Percentiles rank a stretch among this genome's conserved stretches.
phyloP scores from a whole-genome alignment of 2,329 filamentous ascomycete genomes.

The Monosporascus cannonballus region DNA sequence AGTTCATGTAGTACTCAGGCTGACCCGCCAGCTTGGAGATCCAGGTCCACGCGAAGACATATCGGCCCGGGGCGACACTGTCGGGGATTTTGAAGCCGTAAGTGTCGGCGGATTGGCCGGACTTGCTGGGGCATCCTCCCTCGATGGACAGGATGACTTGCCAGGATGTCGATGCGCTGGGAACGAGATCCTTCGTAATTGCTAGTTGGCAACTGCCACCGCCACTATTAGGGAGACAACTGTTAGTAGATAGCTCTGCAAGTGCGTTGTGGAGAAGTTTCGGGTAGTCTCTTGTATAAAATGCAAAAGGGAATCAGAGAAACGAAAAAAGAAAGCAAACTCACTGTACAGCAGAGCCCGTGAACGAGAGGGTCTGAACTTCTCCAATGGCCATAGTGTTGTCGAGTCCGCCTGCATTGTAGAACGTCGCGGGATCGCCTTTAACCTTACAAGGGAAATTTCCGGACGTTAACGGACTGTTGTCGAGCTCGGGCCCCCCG shows the following conservation, averaged over 20 bases:
- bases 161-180: conserved; percentile 42
- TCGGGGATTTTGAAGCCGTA: conserved; percentile 57
- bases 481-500: conserved; percentile 38
- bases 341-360: conserved; percentile 54
- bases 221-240: conserved; percentile 29
- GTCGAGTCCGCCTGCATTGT: conserved; percentile 32
- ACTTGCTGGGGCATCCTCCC: conserved; percentile 58
- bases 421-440: conserved; percentile 21
- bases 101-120: conserved; percentile 30
- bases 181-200: conserved; percentile 53
- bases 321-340: no score
- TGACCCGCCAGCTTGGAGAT: conserved; percentile 63
- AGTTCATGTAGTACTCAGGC: conserved; percentile 75
- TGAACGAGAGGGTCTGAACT: conserved; percentile 47
- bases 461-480: conserved; percentile 47
- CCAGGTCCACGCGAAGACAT: conserved; percentile 70
- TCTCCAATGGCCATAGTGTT: conserved; percentile 34
- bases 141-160: conserved; percentile 66
- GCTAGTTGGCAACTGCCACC: conserved; percentile 71
- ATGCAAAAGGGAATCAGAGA: no score
- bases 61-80: conserved; percentile 54
- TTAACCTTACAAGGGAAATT: conserved; percentile 64
- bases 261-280: no score
- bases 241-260: no score
- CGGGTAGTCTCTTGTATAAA: no score